Evolutionary conservation across 2,329 filamentous ascomycete species (phyloP), one percentile per base, ranked within the genome.

Genomic region (Neofusicoccum sp.): DNA sequence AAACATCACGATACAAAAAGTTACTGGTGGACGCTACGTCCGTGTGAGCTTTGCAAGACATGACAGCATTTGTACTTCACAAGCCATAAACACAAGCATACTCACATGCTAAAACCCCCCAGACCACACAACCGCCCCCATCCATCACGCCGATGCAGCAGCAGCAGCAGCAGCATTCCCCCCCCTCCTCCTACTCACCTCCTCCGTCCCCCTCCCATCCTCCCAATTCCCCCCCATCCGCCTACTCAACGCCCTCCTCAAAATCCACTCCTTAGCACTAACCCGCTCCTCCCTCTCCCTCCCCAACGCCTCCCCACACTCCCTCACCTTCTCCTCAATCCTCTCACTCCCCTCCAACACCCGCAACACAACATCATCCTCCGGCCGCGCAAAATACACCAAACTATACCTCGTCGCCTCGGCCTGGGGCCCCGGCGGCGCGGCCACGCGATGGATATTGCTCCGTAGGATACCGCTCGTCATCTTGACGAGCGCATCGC

Each of bases 301-400:
- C 33, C 52, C 52, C 49, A 62, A 45, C 33, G 62, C 56, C 36
- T 64, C 67, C 29, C 60, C 67, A 9, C 64, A 61, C 59, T 68
- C 67, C 44, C 70, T 73, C 14, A 76, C 69, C 63, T 58, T 45
- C 39, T 58, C 54, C 41, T 58, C 54, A n/a, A 58, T 58, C 41
- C 80, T 63, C 41, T 50, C 45, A 33, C 59, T 61, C 34, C 56
- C 59, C 31, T 50, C 47, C 48, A 62, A 11, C 59, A 65, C 65
- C 63, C 56, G 64, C 65, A 74, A 52, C 50, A 66, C 36, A 16
- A 74, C 70, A 9, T 71, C 67, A 62, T 73, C 69, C 67, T 74
- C 81, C 3, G 83, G 83, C 65, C 84, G 70, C 33, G 77, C 74
- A 70, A 86, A 86, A 67, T 85, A 85, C 8, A 85, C 83, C 22